phyloP scores from a whole-genome alignment of 495 filamentous ascomycete species.

The Aspergillus indologenus region DNA sequence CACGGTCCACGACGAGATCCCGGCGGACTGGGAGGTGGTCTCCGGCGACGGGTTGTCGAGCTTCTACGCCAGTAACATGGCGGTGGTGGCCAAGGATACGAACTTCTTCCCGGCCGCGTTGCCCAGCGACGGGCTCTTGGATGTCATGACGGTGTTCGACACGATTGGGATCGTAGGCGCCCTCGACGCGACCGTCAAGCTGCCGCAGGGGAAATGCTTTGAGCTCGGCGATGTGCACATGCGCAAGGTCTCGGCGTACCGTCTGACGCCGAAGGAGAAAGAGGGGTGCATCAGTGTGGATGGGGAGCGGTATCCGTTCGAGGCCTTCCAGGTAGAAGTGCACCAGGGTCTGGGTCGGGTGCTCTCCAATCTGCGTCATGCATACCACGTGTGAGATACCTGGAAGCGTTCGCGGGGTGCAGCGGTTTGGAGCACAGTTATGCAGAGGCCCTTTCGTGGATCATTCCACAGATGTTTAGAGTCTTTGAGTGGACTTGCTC shows the following conservation, averaged over 20 bases:
- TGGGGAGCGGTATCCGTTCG: constrained; percentile 81
- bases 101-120: constrained; percentile 88
- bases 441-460: too few species aligned
- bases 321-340: constrained; percentile 85
- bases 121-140: constrained; percentile 80
- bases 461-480: too few species aligned
- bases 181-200: constrained; percentile 62
- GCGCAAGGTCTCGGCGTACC: constrained; percentile 76
- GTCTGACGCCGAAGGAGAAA: constrained; percentile 69
- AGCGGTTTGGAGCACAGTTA: too few species aligned
- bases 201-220: constrained; percentile 72
- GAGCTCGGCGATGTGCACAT: constrained; percentile 73
- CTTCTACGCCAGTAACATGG: constrained; percentile 95
- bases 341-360: constrained; percentile 80
- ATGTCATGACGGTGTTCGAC: constrained; percentile 77
- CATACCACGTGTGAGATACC: constrained; percentile 57
- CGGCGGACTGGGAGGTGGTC: constrained; percentile 67
- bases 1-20: constrained; percentile 71
- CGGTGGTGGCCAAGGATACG: constrained; percentile 79
- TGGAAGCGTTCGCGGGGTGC: too few species aligned
- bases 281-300: constrained; percentile 91
- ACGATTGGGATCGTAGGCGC: constrained; percentile 61
- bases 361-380: constrained; percentile 63
- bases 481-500: too few species aligned
- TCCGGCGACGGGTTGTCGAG: constrained; percentile 76